Base-by-base conservation (phyloP, 495 filamentous ascomycete genomes). In the Penicillium chermesinum region DNA sequence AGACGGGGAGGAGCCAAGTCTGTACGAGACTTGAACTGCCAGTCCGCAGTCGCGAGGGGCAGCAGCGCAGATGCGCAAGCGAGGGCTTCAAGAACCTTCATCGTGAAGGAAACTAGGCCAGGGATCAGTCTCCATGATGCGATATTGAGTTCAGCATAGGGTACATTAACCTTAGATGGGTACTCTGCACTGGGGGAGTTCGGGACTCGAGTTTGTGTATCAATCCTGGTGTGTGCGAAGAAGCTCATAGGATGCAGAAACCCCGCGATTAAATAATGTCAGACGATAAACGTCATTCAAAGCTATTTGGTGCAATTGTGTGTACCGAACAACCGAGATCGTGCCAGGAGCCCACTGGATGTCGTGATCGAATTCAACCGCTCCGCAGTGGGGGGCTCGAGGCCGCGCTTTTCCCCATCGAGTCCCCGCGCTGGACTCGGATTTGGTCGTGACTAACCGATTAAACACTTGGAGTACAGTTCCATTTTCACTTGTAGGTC, bases 111-210 rank as follows among this genome's bases (percentile, higher is more conserved):
- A 36, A 52, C 55, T 58, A 52, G 43, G 19, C 45, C 40, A 44
- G 49, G 57, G 64, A 71, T 77, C 62, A 79, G 76, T 52, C 49
- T 62, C 64, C 54, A 57, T 51, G 48, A 52, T 59, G 52, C 50
- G 46, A 44, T 57, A 67, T 67, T 19, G 22, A 63, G 44, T 60
- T 35, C 20, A 62, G 59, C 53, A 66, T 57, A 62, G 73, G 74
- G 73, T 78, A 78, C 76, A 79, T 79, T 77, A 74, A 79, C 76
- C 74, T 79, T 76, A 59, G 62, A 36, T 54, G 57, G 59, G 62
- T 60, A 63, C 53, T 64, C 65, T 65, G 63, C 69, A 69, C 71
- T 61, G 55, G 63, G 57, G 19, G 39, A 12, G 21, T 41, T 41
- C 13, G 12, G 27, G n/a, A 38, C 13, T 9, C 36, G 7, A 35